Base-by-base conservation (phyloP, 768 basidiomycete genomes). In the Boletus rex-veris region DNA sequence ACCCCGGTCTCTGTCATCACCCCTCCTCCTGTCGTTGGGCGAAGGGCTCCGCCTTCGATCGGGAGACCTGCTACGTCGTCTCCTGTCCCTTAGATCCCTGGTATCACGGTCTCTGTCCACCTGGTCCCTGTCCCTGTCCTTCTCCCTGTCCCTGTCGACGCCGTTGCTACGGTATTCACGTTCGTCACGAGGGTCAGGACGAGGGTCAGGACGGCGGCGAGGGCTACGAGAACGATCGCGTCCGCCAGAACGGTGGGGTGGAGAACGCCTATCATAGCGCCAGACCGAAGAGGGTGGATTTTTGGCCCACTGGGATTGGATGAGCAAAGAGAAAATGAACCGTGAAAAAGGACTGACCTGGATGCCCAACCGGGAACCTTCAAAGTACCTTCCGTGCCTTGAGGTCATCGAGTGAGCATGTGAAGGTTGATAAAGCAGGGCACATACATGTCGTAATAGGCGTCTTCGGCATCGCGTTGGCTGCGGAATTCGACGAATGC, bases 401-500 rank as follows among this genome's bases (percentile, higher is more conserved):
- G 30, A 47, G 35, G 8, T 46, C 12, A 59, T 28, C 24, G 28
- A 24, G 26, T 66, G 47, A 69, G 59, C 37, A 14, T 21, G 46
- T 28, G 53, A 10, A 26, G 39, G 0, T 6, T n/a, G n/a, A 48
- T 5, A 11, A 16, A 37, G 12, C 3, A 15, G 19, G 45, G 41
- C 19, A 73, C 85, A 56, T 68, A 90, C 89, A 91, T 90, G 55
- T 90, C 87, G 65, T 88, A 83, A 70, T 90, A 90, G 28, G 89
- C 88, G 59, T 89, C 87, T 64, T 90, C 89, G 18, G 89, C 89
- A 64, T 90, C 88, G 39, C 85, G 82, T 45, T 80, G 77, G 64
- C 81, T 82, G 67, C 86, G 84, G 65, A 90, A 92, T 70, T 92
- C 89, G 67, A 92, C 83, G 71, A 92, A 92, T 53, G 89, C 90